These are phyloP conservation scores for Sutorius australiensis DNA, from an alignment of 768 basidiomycete species.

Conservation along the genomic window DNA sequence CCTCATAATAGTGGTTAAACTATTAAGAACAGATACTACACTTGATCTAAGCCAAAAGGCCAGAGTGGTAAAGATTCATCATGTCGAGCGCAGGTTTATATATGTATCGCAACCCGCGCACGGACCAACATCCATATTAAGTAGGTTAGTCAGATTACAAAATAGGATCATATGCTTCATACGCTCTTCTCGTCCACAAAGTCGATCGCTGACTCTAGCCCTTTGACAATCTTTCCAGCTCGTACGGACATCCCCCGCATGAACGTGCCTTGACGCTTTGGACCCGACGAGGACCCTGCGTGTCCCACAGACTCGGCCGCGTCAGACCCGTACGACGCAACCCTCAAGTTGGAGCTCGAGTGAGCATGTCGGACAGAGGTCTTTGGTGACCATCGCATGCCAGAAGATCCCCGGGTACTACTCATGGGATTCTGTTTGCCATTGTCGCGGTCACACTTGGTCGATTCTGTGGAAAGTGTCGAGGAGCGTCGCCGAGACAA, in stretches of 20 bases:
- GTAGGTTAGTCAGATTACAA: neutral
- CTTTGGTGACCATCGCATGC: neutral
- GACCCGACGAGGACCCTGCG: conserved; percentile 10
- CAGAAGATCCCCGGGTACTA: neutral
- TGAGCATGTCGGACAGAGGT: conserved; percentile 17
- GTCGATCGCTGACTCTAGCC: conserved; percentile 39
- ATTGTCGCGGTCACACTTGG: conserved; percentile 6
- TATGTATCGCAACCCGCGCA: conserved; percentile 10
- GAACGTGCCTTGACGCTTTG: conserved; percentile 29
- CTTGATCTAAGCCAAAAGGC: conserved; percentile 71
- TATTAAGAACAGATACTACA: conserved; percentile 75
- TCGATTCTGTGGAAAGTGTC: conserved; percentile 19
- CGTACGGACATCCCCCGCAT: conserved; percentile 34
- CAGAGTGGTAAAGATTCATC: conserved; percentile 25
- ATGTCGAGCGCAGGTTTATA: neutral
- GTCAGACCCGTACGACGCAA: conserved; percentile 14
- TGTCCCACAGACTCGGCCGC: neutral
- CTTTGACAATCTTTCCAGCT: conserved; percentile 35
- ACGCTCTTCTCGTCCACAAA: conserved; percentile 34
- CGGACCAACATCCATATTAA: conserved; percentile 13
- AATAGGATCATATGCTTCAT: neutral
- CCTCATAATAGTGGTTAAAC: conserved; percentile 55
- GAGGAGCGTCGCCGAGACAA: conserved; percentile 24
- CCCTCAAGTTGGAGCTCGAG: conserved; percentile 28
- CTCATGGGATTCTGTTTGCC: conserved; percentile 3